Evolutionary conservation across 345 rosid genomes (phyloP).

Genomic region (Psidium guajava): DNA sequence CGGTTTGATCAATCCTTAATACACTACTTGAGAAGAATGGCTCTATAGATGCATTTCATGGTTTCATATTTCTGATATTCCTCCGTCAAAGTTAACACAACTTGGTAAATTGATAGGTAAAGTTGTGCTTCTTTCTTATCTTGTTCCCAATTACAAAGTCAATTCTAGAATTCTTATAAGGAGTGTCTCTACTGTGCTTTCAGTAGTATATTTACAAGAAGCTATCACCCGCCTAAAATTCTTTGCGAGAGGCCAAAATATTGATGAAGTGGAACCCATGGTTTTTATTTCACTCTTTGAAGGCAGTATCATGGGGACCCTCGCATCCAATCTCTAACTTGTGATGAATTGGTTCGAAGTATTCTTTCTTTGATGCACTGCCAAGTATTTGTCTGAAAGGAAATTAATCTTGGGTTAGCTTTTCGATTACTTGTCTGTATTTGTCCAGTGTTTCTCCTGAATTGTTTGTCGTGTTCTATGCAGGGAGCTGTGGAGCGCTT

Average conservation of each 20-base stretch:
- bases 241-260: neutral
- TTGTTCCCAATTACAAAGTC: neutral
- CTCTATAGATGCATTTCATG: neutral
- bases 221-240: neutral
- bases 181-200: neutral
- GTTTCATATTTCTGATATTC: neutral
- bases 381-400: neutral
- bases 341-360: neutral
- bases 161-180: neutral
- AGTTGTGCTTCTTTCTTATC: neutral
- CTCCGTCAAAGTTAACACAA: neutral
- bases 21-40: neutral
- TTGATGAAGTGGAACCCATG: neutral
- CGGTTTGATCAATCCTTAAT: neutral
- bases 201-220: neutral
- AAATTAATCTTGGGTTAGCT: neutral
- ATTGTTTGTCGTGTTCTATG: conserved; percentile 1
- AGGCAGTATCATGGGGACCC: neutral
- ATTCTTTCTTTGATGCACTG: neutral
- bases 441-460: neutral
- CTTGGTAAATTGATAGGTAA: neutral
- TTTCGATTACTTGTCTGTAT: neutral
- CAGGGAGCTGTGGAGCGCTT: conserved; percentile 94
- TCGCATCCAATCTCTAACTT: neutral
- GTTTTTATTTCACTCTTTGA: neutral